Conservation (phyloP, 1,284 basidiomycete genomes). For the Phlebopus sp. region DNA sequence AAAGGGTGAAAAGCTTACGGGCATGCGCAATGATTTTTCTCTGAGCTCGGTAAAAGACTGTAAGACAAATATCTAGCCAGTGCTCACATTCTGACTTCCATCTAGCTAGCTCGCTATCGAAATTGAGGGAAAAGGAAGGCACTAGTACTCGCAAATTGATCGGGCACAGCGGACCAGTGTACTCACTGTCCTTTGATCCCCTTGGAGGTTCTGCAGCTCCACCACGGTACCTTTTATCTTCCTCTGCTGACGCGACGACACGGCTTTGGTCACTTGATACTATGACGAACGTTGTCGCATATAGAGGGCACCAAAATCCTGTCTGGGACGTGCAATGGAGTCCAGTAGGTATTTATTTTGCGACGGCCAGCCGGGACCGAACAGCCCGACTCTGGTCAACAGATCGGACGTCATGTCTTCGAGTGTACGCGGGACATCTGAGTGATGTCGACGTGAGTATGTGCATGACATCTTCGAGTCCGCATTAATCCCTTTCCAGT, state of each 20-base stretch:
- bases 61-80: slow-evolving; percentile 34
- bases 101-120: slow-evolving; percentile 58
- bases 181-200: slow-evolving; percentile 92
- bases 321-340: slow-evolving; percentile 99
- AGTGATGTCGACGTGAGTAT: slow-evolving; percentile 93
- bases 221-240: slow-evolving; percentile 86
- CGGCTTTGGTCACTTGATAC: slow-evolving; percentile 97
- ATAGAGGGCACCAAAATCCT: slow-evolving; percentile 95
- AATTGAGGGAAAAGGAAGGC: slow-evolving; percentile 76
- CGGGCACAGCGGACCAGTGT: slow-evolving; percentile 96
- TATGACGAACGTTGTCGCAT: slow-evolving; percentile 89
- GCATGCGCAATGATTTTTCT: slow-evolving; percentile 73
- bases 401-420: slow-evolving; percentile 82
- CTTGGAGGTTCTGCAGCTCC: slow-evolving; percentile 81
- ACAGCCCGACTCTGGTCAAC: slow-evolving; percentile 97
- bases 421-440: slow-evolving; percentile 95
- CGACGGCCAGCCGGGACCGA: slow-evolving; percentile 89
- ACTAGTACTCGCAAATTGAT: slow-evolving; percentile 88
- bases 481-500: slow-evolving; percentile 49
- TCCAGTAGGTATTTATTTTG: slow-evolving; percentile 97
- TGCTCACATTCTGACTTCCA: slow-evolving; percentile 2
- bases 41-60: slow-evolving; percentile 67
- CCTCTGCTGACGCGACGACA: slow-evolving; percentile 90
- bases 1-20: slow-evolving; percentile 87
- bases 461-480: background rate